Evolutionary conservation across 2,329 filamentous ascomycete genomes (phyloP), one percentile per base, ranked within the genome.

Genomic region (Fonsecaea erecta): DNA sequence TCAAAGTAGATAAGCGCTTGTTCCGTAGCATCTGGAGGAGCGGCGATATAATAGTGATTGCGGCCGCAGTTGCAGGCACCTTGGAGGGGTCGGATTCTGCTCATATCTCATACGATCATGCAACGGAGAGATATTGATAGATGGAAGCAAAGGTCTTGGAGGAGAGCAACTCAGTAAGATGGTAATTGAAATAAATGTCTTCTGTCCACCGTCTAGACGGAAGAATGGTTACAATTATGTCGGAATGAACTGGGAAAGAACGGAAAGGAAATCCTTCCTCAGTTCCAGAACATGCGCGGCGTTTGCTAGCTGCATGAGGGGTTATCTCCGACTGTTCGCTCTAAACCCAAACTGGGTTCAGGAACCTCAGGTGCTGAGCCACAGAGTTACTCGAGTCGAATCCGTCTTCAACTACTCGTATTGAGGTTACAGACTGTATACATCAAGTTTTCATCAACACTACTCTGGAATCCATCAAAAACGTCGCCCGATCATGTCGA

Each of bases 11-110:
- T 86, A 70, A 88, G 84, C 16, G 88, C 87, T 57, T 84, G 78
- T 35, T 86, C 80, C n/a, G 60, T 77, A 46, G 84, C 80, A 71
- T 83, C 78, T 21, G 81, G 76, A 1, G 92, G 92, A 26, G 94
- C 83, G 52, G 86, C 79, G 71, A 97, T 87, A 64, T 88, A 83
- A 79, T 96, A 97, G 74, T 88, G 85, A 74, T 95, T 96, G 67
- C 93, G 87, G 63, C 93, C 92, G 77, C 93, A 97, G 60, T 90
- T 88, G 80, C 93, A 97, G 69, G 88, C 86, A 73, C 93, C 93
- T 69, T 85, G 87, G 63, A 96, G 84, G 43, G 68, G 66, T 30
- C 64, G 55, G 52, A 61, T 52, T 52, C 51, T 51, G 61, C 68
- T 70, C 68, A 70, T 68, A 2, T 35, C 32, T 48, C 18, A 24